Conservation (phyloP, 2,329 filamentous ascomycete species). For the Huntiella savannae region DNA sequence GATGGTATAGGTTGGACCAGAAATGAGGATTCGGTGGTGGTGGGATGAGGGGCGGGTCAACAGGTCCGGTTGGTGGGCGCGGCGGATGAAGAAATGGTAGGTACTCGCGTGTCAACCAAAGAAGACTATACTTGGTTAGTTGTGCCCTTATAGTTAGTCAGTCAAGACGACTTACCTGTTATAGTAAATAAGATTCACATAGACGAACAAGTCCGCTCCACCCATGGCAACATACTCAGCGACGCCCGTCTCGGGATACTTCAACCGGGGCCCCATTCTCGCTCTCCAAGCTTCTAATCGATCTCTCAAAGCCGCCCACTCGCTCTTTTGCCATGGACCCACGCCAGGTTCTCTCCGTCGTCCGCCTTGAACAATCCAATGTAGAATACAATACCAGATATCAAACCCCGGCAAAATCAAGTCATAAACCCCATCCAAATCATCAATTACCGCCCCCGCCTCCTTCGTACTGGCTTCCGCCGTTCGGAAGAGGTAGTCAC, state of each 20-base stretch:
- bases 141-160: background rate
- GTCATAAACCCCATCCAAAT: conserved; percentile 14
- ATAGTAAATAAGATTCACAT: conserved; percentile 26
- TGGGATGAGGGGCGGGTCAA: conserved; percentile 23
- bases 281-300: conserved; percentile 20
- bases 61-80: conserved; percentile 19
- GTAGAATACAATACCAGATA: conserved; percentile 24
- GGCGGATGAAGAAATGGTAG: conserved; percentile 24
- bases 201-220: conserved; percentile 23
- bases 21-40: conserved; percentile 12
- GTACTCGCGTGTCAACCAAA: conserved; percentile 26
- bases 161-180: conserved; percentile 18
- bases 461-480: conserved; percentile 11
- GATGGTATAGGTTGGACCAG: too few species aligned
- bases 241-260: conserved; percentile 21
- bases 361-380: conserved; percentile 25
- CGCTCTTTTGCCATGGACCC: conserved; percentile 20
- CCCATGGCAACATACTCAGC: conserved; percentile 22
- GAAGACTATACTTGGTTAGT: conserved; percentile 15
- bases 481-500: conserved; percentile 23
- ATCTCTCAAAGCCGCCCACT: conserved; percentile 18
- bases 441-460: conserved; percentile 16
- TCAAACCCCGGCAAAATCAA: conserved; percentile 24
- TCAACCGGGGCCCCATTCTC: conserved; percentile 19
- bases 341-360: conserved; percentile 21